These are phyloP conservation scores for Xylaria sp. DNA, from an alignment of 2,329 filamentous ascomycete genomes.

Conservation along the genomic window DNA sequence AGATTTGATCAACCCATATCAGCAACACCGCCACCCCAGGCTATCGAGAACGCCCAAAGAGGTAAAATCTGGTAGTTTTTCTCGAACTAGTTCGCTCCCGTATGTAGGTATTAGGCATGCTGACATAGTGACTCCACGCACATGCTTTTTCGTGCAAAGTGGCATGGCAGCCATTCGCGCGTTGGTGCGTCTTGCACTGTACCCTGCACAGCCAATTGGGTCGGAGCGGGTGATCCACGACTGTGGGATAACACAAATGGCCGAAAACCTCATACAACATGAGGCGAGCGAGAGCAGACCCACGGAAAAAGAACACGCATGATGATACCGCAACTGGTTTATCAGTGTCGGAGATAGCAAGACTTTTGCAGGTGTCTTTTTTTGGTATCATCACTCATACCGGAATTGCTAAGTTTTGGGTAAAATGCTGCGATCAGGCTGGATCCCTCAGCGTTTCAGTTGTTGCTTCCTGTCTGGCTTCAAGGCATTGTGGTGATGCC, in stretches of 20 bases:
- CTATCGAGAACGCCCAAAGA: constrained; percentile 12
- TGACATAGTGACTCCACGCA: constrained; percentile 20
- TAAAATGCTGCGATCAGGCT: not conserved
- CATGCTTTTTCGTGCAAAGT: constrained; percentile 21
- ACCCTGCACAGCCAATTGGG: constrained; percentile 23
- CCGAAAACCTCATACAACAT: constrained; percentile 23
- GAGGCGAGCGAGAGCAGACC: constrained; percentile 17
- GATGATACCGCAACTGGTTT: not conserved
- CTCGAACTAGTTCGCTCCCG: constrained; percentile 8
- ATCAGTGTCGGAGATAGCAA: not conserved
- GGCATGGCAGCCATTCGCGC: constrained; percentile 26
- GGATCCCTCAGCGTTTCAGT: constrained; percentile 1
- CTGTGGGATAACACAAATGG: constrained; percentile 31
- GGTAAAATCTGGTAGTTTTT: constrained; percentile 17
- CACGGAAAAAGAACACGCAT: constrained; percentile 7
- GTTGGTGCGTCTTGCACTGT: constrained; percentile 21
- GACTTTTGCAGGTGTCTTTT: not conserved
- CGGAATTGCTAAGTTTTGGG: not conserved
- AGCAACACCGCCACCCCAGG: constrained; percentile 8
- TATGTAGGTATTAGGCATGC: no score
- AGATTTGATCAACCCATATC: not conserved
- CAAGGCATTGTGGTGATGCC: not conserved
- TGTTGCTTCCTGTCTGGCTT: not conserved
- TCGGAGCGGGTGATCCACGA: constrained; percentile 31
- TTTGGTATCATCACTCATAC: constrained; percentile 1